These are phyloP conservation scores for Panaeolus cyanescens DNA, from an alignment of 768 basidiomycete genomes.

Conservation along the genomic window DNA sequence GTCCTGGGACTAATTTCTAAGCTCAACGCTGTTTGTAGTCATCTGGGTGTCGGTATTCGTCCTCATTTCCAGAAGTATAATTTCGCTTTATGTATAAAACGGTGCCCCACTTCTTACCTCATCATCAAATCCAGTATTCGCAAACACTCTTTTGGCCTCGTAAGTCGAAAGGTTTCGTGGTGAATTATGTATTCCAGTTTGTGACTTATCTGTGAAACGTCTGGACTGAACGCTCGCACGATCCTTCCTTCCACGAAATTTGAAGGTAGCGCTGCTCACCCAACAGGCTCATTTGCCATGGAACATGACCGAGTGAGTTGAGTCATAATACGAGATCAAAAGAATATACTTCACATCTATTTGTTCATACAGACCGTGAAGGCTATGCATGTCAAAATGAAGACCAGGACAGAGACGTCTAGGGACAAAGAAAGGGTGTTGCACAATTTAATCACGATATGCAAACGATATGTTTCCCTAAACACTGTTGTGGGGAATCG, in stretches of 20 bases:
- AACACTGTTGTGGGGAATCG: too few relatives aligned
- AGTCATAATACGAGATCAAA: too few relatives aligned
- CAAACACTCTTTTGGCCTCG: slow-evolving; percentile 14
- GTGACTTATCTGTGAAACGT: too few relatives aligned
- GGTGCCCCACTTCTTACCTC: neutral
- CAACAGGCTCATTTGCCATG: neutral
- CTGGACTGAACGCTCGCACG: slow-evolving; percentile 9
- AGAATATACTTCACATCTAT: too few relatives aligned
- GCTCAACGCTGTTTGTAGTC: neutral
- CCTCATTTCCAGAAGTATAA: slow-evolving; percentile 5
- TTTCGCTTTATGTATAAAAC: neutral
- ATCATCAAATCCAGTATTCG: slow-evolving; percentile 9
- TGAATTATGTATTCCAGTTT: too few relatives aligned
- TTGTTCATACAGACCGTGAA: too few relatives aligned
- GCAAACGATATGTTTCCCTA: too few relatives aligned
- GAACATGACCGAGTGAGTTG: neutral
- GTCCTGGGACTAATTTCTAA: neutral
- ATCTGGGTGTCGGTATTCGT: slow-evolving; percentile 6
- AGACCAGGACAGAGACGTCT: too few relatives aligned
- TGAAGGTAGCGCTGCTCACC: neutral
- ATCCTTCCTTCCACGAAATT: neutral
- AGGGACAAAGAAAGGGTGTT: too few relatives aligned
- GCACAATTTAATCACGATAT: too few relatives aligned
- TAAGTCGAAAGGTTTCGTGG: neutral
- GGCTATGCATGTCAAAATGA: too few relatives aligned